These are phyloP conservation scores for Wickerhamiella lipophila DNA, from an alignment of 805 yeast genomes.

Conservation along the genomic window DNA sequence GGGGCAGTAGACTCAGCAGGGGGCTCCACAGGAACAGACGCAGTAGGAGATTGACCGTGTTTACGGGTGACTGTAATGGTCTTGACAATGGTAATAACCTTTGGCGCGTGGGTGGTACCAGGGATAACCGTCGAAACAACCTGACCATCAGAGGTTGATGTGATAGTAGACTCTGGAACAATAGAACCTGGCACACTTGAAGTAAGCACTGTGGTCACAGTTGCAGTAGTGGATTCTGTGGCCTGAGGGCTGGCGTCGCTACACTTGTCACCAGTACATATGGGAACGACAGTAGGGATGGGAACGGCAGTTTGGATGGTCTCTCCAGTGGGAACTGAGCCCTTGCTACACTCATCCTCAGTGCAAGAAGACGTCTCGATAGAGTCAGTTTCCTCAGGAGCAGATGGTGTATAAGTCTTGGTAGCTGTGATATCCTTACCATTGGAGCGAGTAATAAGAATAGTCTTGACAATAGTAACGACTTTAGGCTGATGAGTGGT, in stretches of 20 bases:
- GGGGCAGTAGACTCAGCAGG: conserved; percentile 2
- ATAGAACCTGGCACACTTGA: conserved; percentile 5
- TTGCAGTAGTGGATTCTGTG: background rate
- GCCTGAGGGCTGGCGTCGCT: background rate
- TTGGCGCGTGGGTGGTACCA: conserved; percentile 7
- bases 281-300: too few relatives aligned
- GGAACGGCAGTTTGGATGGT: too few relatives aligned
- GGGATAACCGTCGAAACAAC: conserved; percentile 1
- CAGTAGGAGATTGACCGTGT: background rate
- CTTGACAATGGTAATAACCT: conserved; percentile 6
- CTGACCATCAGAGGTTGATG: background rate
- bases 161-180: conserved; percentile 1
- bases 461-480: conserved; percentile 5
- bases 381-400: too few relatives aligned
- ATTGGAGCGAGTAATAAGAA: conserved; percentile 5
- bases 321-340: too few relatives aligned
- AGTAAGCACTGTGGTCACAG: background rate
- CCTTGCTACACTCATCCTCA: too few relatives aligned
- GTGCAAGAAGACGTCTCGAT: too few relatives aligned
- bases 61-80: conserved; percentile 2
- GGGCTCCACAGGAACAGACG: background rate
- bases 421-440: conserved; percentile 4
- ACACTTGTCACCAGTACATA: background rate
- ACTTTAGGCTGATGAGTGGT: conserved; percentile 1
- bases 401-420: background rate